A percentile compares a stretch with the other conserved stretches of the same genome.
These are phyloP conservation scores for Suillus subalutaceus DNA, from an alignment of 768 basidiomycete genomes.

Conservation along the genomic window DNA sequence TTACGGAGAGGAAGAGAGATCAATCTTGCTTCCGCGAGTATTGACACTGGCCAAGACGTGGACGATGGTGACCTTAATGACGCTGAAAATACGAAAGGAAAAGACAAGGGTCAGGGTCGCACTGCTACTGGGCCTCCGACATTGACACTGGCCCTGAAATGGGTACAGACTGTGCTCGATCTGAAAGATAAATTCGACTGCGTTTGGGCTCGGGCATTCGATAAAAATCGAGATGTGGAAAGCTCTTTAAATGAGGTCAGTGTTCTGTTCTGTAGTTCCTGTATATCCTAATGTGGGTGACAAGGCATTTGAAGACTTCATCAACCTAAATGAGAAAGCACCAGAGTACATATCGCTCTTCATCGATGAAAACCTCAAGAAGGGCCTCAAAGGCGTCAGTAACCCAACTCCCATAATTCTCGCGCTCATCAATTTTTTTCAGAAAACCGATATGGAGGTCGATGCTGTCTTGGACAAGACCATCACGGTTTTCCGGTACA, in stretches of 20 bases:
- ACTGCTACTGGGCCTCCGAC: constrained; percentile 46
- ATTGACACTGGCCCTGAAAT: constrained; percentile 71
- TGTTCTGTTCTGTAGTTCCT: not conserved
- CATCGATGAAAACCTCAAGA: constrained; percentile 94
- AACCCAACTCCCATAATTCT: constrained; percentile 8
- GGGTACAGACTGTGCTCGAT: constrained; percentile 91
- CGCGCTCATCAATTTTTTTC: constrained; percentile 8
- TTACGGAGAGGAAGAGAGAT: constrained; percentile 75
- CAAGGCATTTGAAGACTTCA: constrained; percentile 91
- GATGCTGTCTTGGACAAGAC: constrained; percentile 92
- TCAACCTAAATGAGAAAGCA: constrained; percentile 84
- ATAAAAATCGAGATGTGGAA: constrained; percentile 75
- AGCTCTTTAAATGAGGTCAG: constrained; percentile 82
- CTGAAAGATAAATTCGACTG: constrained; percentile 91
- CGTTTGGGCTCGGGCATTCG: constrained; percentile 73
- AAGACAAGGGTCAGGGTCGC: constrained; percentile 58
- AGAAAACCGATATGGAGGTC: constrained; percentile 94
- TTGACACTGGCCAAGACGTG: constrained; percentile 38
- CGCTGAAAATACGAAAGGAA: constrained; percentile 36
- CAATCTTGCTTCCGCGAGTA: constrained; percentile 60
- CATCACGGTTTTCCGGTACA: constrained; percentile 91
- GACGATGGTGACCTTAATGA: constrained; percentile 42
- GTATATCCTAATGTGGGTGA: constrained; percentile 12
- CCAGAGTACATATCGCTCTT: constrained; percentile 96
- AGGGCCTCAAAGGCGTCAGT: constrained; percentile 91